A percentile compares a stretch with the other conserved stretches of the same genome.
Conservation (phyloP, 306 rosid species). For the Begonia peltatifolia region DNA sequence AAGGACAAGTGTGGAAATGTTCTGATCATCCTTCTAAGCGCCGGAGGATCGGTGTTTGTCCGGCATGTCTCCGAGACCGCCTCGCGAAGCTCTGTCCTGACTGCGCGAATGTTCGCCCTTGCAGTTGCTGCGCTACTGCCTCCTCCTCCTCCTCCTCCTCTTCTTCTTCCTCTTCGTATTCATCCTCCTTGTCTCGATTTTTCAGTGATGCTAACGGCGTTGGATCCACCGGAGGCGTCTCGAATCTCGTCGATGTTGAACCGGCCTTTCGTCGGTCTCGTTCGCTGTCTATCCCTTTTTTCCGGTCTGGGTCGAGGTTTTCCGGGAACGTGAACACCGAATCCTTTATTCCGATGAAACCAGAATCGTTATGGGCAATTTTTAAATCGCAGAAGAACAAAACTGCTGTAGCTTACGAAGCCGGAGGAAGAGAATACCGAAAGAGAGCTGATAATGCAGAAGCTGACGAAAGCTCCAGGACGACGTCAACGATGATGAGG, state of each 20-base stretch:
- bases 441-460: slow-evolving; percentile 13
- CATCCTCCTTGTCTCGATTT: slow-evolving; percentile 29
- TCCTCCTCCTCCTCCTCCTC: slow-evolving; percentile 8
- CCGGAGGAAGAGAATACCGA: slow-evolving; percentile 19
- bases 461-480: slow-evolving; percentile 14
- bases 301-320: slow-evolving; percentile 61
- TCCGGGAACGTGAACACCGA: slow-evolving; percentile 20
- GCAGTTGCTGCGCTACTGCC: slow-evolving; percentile 40
- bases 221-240: slow-evolving; percentile 33
- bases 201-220: not conserved
- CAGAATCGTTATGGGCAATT: slow-evolving; percentile 67
- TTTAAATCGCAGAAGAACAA: slow-evolving; percentile 35
- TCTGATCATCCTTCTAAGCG: slow-evolving; percentile 71
- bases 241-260: slow-evolving; percentile 47
- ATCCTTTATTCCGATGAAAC: slow-evolving; percentile 17
- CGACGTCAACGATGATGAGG: slow-evolving; percentile 46
- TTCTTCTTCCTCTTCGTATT: slow-evolving; percentile 33
- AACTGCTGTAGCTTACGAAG: slow-evolving; percentile 12
- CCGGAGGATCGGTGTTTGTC: slow-evolving; percentile 67
- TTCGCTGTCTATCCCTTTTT: slow-evolving; percentile 73
- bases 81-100: slow-evolving; percentile 72
- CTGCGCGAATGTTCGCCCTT: slow-evolving; percentile 85
- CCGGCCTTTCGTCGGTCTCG: slow-evolving; percentile 69
- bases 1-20: slow-evolving; percentile 85
- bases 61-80: slow-evolving; percentile 78